phyloP scores from a whole-genome alignment of 108 stramenopile species.

The Parietichytrium sp. region DNA sequence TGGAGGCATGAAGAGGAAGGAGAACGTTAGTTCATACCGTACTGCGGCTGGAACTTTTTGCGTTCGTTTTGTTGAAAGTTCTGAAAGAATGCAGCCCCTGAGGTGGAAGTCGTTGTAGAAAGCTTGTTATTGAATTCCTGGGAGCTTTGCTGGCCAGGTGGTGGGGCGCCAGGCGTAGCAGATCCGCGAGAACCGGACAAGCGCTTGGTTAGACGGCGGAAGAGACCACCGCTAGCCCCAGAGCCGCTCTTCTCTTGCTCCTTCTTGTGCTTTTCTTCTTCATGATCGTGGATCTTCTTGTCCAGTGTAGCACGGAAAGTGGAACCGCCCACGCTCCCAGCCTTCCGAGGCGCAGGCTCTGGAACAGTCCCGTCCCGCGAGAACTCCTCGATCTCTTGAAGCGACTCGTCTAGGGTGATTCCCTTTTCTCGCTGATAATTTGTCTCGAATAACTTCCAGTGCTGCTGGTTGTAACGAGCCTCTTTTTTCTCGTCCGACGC shows the following conservation, averaged over 20 bases:
- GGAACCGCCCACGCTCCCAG: neutral
- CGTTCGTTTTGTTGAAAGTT: neutral
- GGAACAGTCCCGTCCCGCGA: neutral
- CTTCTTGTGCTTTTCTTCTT: neutral
- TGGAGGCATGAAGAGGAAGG: no score
- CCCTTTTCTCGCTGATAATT: conserved; percentile 38
- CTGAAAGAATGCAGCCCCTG: conserved; percentile 15
- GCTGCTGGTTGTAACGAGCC: conserved; percentile 16
- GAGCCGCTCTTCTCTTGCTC: no score
- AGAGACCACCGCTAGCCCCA: neutral
- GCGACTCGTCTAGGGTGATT: conserved; percentile 18
- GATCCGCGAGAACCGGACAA: neutral
- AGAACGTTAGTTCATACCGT: no score
- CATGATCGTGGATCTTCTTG: neutral
- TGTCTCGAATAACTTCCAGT: conserved; percentile 10
- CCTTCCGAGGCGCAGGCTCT: neutral
- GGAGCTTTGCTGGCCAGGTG: neutral
- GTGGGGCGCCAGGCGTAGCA: neutral
- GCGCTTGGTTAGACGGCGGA: neutral
- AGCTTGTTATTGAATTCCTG: neutral
- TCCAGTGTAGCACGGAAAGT: neutral
- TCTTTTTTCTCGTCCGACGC: neutral
- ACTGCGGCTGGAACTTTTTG: neutral
- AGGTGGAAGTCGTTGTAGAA: neutral
- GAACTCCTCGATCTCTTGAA: conserved; percentile 6